Evolutionary conservation across 2,329 filamentous ascomycete genomes (phyloP).

Genomic region (Paraphaeosphaeria minitans): DNA sequence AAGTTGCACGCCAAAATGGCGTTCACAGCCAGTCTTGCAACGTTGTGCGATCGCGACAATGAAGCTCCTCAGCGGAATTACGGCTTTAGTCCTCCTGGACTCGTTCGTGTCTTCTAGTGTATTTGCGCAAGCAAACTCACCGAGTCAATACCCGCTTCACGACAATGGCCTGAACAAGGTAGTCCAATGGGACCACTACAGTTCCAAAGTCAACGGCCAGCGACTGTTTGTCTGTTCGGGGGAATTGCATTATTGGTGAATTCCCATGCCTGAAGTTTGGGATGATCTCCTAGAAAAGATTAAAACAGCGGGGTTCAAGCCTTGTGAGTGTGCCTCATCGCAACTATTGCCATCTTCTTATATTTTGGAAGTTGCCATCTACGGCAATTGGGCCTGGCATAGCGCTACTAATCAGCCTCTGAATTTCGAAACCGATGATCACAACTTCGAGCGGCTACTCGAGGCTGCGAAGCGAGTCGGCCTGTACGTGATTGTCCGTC

Average conservation of each 20-base stretch:
- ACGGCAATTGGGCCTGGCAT: slow-evolving; percentile 57
- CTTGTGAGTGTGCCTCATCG: slow-evolving; percentile 25
- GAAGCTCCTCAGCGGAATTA: slow-evolving; percentile 2
- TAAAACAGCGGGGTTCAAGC: slow-evolving; percentile 57
- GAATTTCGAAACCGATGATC: slow-evolving; percentile 60
- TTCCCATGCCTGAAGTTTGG: slow-evolving; percentile 58
- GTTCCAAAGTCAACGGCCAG: slow-evolving; percentile 58
- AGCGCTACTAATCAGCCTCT: slow-evolving; percentile 51
- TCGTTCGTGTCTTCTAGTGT: slow-evolving; percentile 20
- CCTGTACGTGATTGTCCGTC: slow-evolving; percentile 61
- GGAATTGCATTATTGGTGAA: slow-evolving; percentile 60
- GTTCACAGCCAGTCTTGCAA: neutral
- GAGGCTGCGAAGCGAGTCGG: slow-evolving; percentile 60
- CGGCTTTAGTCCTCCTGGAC: slow-evolving; percentile 25
- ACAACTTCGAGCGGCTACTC: slow-evolving; percentile 59
- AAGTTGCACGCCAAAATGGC: slow-evolving; percentile 7
- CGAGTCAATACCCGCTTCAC: slow-evolving; percentile 54
- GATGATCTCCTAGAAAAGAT: slow-evolving; percentile 59
- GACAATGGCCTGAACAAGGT: slow-evolving; percentile 55
- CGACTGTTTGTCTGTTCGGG: slow-evolving; percentile 59
- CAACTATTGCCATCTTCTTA: neutral
- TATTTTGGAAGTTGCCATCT: slow-evolving; percentile 46
- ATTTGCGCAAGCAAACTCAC: slow-evolving; percentile 29
- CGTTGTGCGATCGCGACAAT: neutral
- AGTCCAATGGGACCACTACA: slow-evolving; percentile 61